Evolutionary conservation across 139 green algal genomes (phyloP), one percentile per base, ranked within the genome.

Genomic region (Nannochloris sp.): DNA sequence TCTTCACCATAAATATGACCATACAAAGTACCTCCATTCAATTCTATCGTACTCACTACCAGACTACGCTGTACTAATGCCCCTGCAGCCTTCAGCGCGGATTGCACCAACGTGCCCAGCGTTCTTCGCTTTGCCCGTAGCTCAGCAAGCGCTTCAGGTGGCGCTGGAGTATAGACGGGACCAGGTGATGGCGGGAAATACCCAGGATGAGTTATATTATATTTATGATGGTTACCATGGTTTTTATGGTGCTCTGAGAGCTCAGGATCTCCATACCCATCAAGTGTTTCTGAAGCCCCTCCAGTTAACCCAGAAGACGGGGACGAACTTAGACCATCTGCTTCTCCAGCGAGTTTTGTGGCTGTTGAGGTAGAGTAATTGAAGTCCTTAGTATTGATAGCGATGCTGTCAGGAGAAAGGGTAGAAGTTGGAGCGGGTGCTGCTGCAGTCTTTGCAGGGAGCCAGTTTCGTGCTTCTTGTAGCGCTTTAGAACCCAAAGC

Each of bases 1-100:
- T 30, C 37, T 57, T 85, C 78, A 1, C 77, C 74, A 27, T 57
- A 30, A 48, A 80, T 57, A 19, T 70, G 19, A 14, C 54, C 61
- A 47, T 72, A 15, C 57, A 83, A 54, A 2, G 47, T 61, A 27
- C 45, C 78, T 6, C 46, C 32, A 8, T 37, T 32, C 19, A 74
- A 30, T 12, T 35, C 1, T 32, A 83, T 34, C 15, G 34, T 65
- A 38, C 72, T 56, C 42, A 83, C 14, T 2, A 61, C 61, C 7
- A 78, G 32, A 19, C 57, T 31, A 0, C 63, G 54, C 8, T 61
- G 2, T 34, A 48, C 6, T 54, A 82, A 46, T 2, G 8, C 13
- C 6, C 47, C 12, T 1, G 39, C 37, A 19, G 12, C 25, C 14
- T 60, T 47, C 29, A 67, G 2, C 6, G 54, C 62, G 4, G 10